Conservation (phyloP, 257 asterid genomes). For the Nicotiana tabacum region DNA sequence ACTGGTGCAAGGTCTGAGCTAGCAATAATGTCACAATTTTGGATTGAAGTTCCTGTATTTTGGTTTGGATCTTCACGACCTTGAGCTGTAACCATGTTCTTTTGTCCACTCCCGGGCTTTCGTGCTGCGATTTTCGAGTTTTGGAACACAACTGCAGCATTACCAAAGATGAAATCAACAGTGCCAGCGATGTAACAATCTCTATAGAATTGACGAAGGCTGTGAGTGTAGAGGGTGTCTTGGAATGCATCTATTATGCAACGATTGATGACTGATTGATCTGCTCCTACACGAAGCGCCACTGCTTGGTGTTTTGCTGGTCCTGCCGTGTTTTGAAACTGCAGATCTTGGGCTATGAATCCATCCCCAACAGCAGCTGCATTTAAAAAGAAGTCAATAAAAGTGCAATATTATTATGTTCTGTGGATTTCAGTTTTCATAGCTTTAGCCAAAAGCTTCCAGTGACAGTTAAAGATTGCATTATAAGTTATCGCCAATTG, state of each 20-base stretch:
- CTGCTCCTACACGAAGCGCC: conserved; percentile 46
- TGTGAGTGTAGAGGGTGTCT: conserved; percentile 46
- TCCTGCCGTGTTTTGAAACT: conserved; percentile 50
- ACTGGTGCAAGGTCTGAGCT: conserved; percentile 16
- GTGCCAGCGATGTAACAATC: conserved; percentile 54
- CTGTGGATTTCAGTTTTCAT: background rate
- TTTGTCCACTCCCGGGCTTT: conserved; percentile 29
- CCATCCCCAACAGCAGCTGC: conserved; percentile 50
- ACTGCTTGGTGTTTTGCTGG: conserved; percentile 55
- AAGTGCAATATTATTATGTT: background rate
- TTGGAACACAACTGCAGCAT: conserved; percentile 42
- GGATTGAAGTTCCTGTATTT: conserved; percentile 39
- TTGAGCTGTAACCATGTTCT: conserved; percentile 50
- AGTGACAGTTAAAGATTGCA: background rate
- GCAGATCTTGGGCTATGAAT: conserved; percentile 51
- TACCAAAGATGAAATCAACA: conserved; percentile 53
- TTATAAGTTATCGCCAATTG: background rate
- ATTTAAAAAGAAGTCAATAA: background rate
- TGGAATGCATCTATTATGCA: conserved; percentile 43
- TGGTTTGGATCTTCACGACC: conserved; percentile 39
- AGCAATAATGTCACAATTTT: conserved; percentile 20
- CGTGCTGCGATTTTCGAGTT: conserved; percentile 32
- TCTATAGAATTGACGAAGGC: conserved; percentile 48
- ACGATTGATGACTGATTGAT: conserved; percentile 39
- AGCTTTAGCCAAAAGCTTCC: too few relatives aligned